Percentiles rank a stretch among this genome's conserved stretches.
Evolutionary conservation across 805 yeast species (phyloP).

Genomic region (Candida montana): DNA sequence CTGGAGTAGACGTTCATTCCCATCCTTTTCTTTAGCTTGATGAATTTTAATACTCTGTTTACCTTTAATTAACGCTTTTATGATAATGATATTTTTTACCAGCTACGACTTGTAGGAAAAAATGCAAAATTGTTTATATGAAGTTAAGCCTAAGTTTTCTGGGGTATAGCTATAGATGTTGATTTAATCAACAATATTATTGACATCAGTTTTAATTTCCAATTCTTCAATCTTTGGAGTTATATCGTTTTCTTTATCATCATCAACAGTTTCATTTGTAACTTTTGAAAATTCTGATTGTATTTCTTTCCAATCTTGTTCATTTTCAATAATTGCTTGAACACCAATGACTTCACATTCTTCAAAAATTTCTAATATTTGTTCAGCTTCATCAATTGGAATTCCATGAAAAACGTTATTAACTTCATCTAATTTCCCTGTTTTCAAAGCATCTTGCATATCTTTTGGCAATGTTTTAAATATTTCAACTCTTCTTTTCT

Average conservation of each 20-base stretch:
- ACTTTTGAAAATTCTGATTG: slow-evolving; percentile 37
- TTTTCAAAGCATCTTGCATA: slow-evolving; percentile 72
- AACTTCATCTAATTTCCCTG: slow-evolving; percentile 68
- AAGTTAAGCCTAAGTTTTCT: no score
- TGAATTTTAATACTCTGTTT: background rate
- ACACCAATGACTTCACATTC: slow-evolving; percentile 81
- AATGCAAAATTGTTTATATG: no score
- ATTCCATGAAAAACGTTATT: slow-evolving; percentile 75
- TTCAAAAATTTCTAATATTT: slow-evolving; percentile 64
- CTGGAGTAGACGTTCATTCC: slow-evolving; percentile 57
- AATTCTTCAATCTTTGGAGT: slow-evolving; percentile 16
- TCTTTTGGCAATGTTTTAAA: slow-evolving; percentile 53
- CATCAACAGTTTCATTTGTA: slow-evolving; percentile 1
- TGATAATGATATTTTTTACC: no score
- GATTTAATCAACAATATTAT: slow-evolving; percentile 38
- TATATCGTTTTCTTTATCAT: slow-evolving; percentile 10
- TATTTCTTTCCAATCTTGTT: slow-evolving; percentile 57
- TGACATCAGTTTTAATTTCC: slow-evolving; percentile 13
- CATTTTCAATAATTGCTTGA: slow-evolving; percentile 69
- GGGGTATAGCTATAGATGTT: no score
- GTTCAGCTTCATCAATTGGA: slow-evolving; percentile 76
- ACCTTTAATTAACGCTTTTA: no score
- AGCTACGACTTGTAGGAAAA: no score
- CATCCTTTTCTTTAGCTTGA: slow-evolving; percentile 45
- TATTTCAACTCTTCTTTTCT: slow-evolving; percentile 39